phyloP scores from a whole-genome alignment of 2,329 filamentous ascomycete species.

The Grosmannia penicillata region DNA sequence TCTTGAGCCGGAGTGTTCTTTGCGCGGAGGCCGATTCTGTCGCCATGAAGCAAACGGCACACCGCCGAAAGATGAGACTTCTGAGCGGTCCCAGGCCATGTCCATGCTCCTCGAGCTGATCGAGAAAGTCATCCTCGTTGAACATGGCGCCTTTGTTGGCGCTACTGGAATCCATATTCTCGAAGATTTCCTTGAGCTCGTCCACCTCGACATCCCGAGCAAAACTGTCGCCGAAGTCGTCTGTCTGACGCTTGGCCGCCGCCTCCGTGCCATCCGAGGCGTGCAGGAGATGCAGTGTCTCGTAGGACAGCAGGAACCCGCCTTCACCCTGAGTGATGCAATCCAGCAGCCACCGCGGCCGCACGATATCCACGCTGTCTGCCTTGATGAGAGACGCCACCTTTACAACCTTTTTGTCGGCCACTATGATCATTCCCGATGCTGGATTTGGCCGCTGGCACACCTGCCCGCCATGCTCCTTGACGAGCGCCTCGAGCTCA shows the following conservation, averaged over 20 bases:
- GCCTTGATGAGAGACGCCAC: constrained; percentile 67
- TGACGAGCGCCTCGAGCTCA: constrained; percentile 68
- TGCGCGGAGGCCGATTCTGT: constrained; percentile 6
- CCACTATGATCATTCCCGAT: constrained; percentile 54
- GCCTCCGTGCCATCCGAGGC: constrained; percentile 40
- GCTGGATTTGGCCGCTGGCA: constrained; percentile 56
- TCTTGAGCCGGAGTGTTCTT: constrained; percentile 19
- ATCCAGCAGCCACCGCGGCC: constrained; percentile 71
- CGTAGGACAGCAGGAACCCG: constrained; percentile 48
- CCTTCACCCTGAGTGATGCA: constrained; percentile 47
- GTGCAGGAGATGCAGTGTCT: constrained; percentile 56
- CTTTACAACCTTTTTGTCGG: constrained; percentile 67
- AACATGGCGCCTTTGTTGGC: constrained; percentile 16
- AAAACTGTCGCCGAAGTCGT: constrained; percentile 74
- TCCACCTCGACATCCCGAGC: constrained; percentile 38
- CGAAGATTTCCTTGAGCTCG: constrained; percentile 26
- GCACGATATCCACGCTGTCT: constrained; percentile 56
- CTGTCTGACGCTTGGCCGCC: constrained; percentile 47
- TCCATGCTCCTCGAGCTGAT: constrained; percentile 40
- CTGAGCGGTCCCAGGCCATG: constrained; percentile 35
- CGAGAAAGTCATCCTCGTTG: constrained; percentile 30
- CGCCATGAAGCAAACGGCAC: constrained; percentile 24
- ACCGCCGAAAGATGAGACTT: constrained; percentile 36
- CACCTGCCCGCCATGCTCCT: constrained; percentile 66
- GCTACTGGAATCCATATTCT: constrained; percentile 13